These are phyloP conservation scores for Chenopodium berlandieri DNA, from an alignment of 148 eudicot species.

Conservation along the genomic window DNA sequence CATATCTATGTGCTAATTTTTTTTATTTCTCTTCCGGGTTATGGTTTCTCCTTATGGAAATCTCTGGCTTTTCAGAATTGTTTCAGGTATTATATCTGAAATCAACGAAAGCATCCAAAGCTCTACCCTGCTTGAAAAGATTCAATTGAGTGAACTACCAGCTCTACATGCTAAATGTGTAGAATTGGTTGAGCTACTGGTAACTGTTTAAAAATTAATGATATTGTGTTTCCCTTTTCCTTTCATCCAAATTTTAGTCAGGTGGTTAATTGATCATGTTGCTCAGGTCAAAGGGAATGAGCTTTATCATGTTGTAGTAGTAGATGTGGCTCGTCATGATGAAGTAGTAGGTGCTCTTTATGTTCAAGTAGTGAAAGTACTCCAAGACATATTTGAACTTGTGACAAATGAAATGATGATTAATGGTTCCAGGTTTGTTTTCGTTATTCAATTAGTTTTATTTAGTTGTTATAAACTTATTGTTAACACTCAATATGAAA, in stretches of 20 bases:
- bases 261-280: constrained; percentile 5
- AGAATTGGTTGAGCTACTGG: constrained; percentile 72
- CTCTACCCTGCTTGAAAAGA: constrained; percentile 64
- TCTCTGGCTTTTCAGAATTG: constrained; percentile 40
- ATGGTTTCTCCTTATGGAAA: constrained; percentile 3
- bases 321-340: not conserved
- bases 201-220: constrained; percentile 22
- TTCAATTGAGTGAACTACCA: constrained; percentile 66
- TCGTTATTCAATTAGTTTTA: constrained; percentile 7
- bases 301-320: constrained; percentile 30
- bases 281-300: constrained; percentile 73
- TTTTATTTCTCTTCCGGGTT: not conserved
- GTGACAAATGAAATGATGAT: constrained; percentile 76
- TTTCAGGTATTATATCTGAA: constrained; percentile 63
- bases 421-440: constrained; percentile 76
- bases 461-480: constrained; percentile 9
- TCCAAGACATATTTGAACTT: constrained; percentile 91
- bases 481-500: constrained; percentile 5
- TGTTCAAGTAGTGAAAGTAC: constrained; percentile 61
- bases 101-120: constrained; percentile 69
- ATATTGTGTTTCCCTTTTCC: not conserved
- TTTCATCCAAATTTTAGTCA: constrained; percentile 8
- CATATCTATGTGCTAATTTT: not conserved
- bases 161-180: constrained; percentile 62
- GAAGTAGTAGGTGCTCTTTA: not conserved